Conservation (phyloP, 305 asterid species). For the Fraxinus paxiana region DNA sequence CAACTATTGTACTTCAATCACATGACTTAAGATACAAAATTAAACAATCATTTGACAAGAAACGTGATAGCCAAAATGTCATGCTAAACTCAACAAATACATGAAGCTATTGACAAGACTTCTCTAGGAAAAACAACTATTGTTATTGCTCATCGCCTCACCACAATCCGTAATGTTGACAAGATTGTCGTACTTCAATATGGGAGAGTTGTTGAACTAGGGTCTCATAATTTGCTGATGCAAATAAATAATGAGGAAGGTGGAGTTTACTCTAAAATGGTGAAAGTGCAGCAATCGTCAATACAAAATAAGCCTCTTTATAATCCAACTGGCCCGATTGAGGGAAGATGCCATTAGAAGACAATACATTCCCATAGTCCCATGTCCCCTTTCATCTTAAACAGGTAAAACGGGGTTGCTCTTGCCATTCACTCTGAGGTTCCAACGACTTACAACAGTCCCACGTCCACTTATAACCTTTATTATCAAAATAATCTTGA, state of each 20-base stretch:
- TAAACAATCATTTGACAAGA: too few species aligned
- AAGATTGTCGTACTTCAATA: slow-evolving; percentile 48
- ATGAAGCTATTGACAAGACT: slow-evolving; percentile 50
- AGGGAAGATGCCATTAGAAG: slow-evolving; percentile 17
- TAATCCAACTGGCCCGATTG: not conserved
- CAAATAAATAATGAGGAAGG: slow-evolving; percentile 31
- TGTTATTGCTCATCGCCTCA: slow-evolving; percentile 54
- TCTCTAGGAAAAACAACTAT: slow-evolving; percentile 56
- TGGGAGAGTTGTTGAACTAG: slow-evolving; percentile 50
- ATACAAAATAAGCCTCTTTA: not conserved
- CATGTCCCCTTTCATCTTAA: slow-evolving; percentile 23
- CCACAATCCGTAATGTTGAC: slow-evolving; percentile 47
- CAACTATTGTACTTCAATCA: too few species aligned
- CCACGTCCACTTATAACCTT: slow-evolving; percentile 27
- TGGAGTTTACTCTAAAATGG: slow-evolving; percentile 43
- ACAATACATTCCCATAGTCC: slow-evolving; percentile 16
- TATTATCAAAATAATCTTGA: slow-evolving; percentile 27
- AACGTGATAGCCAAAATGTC: too few species aligned
- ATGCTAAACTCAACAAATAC: too few species aligned
- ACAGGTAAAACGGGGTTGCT: slow-evolving; percentile 33
- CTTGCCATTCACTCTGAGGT: slow-evolving; percentile 39
- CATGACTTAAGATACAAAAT: too few species aligned
- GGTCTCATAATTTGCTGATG: slow-evolving; percentile 48
- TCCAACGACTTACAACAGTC: slow-evolving; percentile 38
- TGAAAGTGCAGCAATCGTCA: slow-evolving; percentile 34